A percentile compares a stretch with the other conserved stretches of the same genome.
Evolutionary conservation across 495 filamentous ascomycete species (phyloP).

Genomic region (Aspergillus hancockii): DNA sequence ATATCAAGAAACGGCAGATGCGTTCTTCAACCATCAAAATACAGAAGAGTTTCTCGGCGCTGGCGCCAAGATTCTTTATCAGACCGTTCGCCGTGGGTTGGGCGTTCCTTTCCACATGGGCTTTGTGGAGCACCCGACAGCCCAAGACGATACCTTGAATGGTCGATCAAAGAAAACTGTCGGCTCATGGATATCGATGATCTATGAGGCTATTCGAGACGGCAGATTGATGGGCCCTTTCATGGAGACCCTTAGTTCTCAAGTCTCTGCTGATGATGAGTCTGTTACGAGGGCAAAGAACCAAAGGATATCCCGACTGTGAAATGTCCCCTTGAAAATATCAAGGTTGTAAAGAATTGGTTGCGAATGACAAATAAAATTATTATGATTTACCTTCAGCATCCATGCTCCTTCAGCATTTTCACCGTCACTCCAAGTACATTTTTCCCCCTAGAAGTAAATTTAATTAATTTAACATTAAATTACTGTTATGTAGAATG

Average conservation of each 20-base stretch:
- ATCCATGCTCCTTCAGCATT: no score
- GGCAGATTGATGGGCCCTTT: slow-evolving; percentile 20
- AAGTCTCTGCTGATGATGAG: not conserved
- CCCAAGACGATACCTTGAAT: slow-evolving; percentile 11
- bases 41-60: slow-evolving; percentile 24
- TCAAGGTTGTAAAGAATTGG: no score
- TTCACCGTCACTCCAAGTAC: no score
- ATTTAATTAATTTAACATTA: no score
- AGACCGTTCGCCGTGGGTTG: slow-evolving; percentile 23
- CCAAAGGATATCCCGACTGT: not conserved
- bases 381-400: no score
- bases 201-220: slow-evolving; percentile 27
- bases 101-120: slow-evolving; percentile 31
- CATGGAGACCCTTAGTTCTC: slow-evolving; percentile 8
- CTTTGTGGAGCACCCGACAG: slow-evolving; percentile 30
- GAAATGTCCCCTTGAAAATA: no score
- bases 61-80: slow-evolving; percentile 23
- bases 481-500: no score
- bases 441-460: no score
- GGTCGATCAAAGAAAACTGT: slow-evolving; percentile 27
- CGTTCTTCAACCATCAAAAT: slow-evolving; percentile 19
- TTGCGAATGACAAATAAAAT: no score
- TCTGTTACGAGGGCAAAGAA: not conserved
- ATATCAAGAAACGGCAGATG: slow-evolving; percentile 14
- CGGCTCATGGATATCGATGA: slow-evolving; percentile 30